Evolutionary conservation across 768 basidiomycete genomes (phyloP), one percentile per base, ranked within the genome.

Genomic region (Naganishia friedmannii): DNA sequence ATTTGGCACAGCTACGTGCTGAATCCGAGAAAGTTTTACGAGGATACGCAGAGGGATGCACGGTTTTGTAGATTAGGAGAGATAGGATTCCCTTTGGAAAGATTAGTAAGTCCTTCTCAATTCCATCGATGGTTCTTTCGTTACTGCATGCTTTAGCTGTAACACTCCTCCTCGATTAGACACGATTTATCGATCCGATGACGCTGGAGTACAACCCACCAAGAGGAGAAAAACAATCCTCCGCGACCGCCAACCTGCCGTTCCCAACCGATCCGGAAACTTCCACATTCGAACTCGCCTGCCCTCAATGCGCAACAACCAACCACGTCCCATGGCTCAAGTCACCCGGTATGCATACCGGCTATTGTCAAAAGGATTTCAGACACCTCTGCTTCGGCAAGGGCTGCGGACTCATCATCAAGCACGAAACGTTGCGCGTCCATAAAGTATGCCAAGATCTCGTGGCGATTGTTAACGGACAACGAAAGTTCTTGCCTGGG

Each of bases 1-100:
- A 58, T 67, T 28, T 77, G 76, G 76, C 75, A 74, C 70, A 45
- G 71, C 2, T 73, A 75, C 65, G 60, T 73, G 65, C 70, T 77
- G 70, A 75, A 75, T 65, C 76, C 76, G 32, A 60, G 70, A 55
- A 46, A 66, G 66, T 71, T 67, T 46, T 53, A 39, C 28, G 70
- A 71, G 53, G 70, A 71, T 58, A 48, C 23, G 13, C 26, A 51
- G 17, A 66, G 70, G 31, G 66, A 67, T 39, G 23, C 1, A 26
- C 48, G 56, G 28, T 37, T 60, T 13, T 34, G 37, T 23, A 37
- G 45, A 19, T 53, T 63, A 45, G 21, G 32, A 17, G 21, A 31
- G 28, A 5, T 58, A 1, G 66, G 57, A 37, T 71, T 71, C 45
- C 70, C 70, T 29, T 45, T 71, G 32, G 29, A 60, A 19, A 12